These are phyloP conservation scores for Pseudogymnoascus sp. DNA, from an alignment of 2,329 filamentous ascomycete species.

Conservation along the genomic window DNA sequence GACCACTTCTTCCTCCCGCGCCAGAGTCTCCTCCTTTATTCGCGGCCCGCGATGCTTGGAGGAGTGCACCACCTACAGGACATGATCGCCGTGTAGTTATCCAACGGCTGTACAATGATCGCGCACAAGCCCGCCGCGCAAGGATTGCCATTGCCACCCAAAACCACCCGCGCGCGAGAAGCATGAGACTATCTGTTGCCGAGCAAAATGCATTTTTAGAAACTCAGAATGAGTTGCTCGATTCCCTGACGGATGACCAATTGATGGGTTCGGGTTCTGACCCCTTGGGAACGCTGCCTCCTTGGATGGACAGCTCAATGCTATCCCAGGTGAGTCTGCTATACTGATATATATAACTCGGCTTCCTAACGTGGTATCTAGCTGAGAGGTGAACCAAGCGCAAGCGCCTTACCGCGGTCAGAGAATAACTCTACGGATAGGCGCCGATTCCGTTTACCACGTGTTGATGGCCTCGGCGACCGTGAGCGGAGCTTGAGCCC, in stretches of 20 bases:
- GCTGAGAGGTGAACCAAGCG: neutral
- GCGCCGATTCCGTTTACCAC: constrained; percentile 14
- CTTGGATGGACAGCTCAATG: neutral
- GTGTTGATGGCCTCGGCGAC: constrained; percentile 70
- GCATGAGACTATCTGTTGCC: neutral
- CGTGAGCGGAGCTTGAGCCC: constrained; percentile 75
- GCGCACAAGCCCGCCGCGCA: neutral
- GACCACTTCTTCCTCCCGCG: neutral
- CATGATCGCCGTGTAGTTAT: neutral
- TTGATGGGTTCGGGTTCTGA: neutral
- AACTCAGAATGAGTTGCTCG: neutral
- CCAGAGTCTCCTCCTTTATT: neutral
- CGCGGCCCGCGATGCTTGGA: neutral
- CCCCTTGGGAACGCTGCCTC: neutral
- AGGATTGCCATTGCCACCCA: neutral
- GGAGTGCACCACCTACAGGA: neutral
- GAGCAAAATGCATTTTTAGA: neutral
- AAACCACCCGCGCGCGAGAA: neutral
- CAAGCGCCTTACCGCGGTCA: neutral
- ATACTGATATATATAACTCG: neutral
- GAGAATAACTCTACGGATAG: neutral
- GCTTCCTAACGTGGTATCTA: neutral
- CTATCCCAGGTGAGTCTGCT: neutral
- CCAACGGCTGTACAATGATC: neutral
- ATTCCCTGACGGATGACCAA: neutral